phyloP scores from a whole-genome alignment of 2,329 filamentous ascomycete genomes.

The Aciculosporium take region DNA sequence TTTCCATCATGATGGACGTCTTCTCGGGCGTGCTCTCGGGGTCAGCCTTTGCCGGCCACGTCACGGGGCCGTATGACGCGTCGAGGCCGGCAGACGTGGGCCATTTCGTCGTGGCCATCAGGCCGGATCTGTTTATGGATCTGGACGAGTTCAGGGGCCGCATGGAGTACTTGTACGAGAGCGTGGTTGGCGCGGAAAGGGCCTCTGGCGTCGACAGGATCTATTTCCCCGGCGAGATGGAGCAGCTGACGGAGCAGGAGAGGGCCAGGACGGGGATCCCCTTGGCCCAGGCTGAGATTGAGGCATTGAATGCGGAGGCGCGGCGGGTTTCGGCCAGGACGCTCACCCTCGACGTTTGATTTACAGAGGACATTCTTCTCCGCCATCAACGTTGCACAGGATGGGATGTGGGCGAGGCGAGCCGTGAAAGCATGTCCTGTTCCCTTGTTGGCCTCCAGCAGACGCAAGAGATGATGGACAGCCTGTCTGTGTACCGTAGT shows the following conservation, averaged over 20 bases:
- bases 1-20: conserved; percentile 80
- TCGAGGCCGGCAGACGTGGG: conserved; percentile 56
- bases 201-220: conserved; percentile 42
- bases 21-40: conserved; percentile 70
- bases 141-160: conserved; percentile 53
- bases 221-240: conserved; percentile 49
- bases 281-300: conserved; percentile 40
- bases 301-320: conserved; percentile 40
- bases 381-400: too few relatives aligned
- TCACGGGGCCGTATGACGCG: conserved; percentile 63
- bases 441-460: too few relatives aligned
- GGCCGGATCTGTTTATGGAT: conserved; percentile 60
- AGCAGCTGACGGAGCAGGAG: conserved; percentile 38
- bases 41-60: conserved; percentile 63
- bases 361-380: too few relatives aligned
- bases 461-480: too few relatives aligned
- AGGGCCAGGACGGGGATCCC: conserved; percentile 43
- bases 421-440: too few relatives aligned
- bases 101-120: conserved; percentile 59
- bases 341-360: background rate
- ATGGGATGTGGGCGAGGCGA: too few relatives aligned
- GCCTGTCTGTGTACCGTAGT: too few relatives aligned
- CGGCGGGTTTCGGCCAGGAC: conserved; percentile 23
- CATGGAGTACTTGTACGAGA: conserved; percentile 40
- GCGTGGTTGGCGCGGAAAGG: conserved; percentile 38